Base-by-base conservation (phyloP, 129 eudicot species). In the Pittosporum tobira region DNA sequence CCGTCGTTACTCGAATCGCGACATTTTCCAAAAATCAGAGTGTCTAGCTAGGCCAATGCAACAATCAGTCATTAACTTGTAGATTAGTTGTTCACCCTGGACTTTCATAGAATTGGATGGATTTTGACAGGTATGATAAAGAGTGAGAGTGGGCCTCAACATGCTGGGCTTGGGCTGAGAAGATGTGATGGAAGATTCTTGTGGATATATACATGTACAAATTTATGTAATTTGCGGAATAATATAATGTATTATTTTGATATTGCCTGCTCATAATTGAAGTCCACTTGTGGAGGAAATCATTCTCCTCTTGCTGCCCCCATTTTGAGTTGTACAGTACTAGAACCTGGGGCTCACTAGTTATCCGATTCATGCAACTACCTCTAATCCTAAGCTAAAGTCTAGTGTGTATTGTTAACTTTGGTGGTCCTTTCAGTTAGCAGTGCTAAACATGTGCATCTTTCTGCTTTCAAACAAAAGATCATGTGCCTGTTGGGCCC, bases 181-280 rank as follows among this genome's bases (percentile, higher is more conserved):
- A 73, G 85, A 85, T 77, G 71, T 70, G 75, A 76, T 60, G 80
- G 79, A 81, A 73, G 80, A 81, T 81, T 86, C 86, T 74, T 76
- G 71, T 71, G 75, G 70, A 65, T 76, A 73, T 62, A 65, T 59
- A 57, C 67, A 61, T 76, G 54, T 47, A 55, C 25, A 37, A 21
- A 46, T 44, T 52, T 31, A 28, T 45, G n/a, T 61, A n/a, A 45
- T 29, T n/a, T 28, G 1, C 1, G 13, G 26, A 13, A 20, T 1
- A 14, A 61, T n/a, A n/a, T n/a, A n/a, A n/a, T n/a, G n/a, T 30
- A 13, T 42, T 40, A n/a, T 3, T 59, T 40, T 25, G 50, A 23
- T 45, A 48, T 25, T 18, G 28, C 16, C 25, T 44, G 47, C 22
- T 44, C n/a, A 19, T 46, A 47, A 28, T 46, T 62, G 28, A 18